Evolutionary conservation across 1,284 basidiomycete genomes (phyloP), one percentile per base, ranked within the genome.

Genomic region (Ceratobasidium sp.): DNA sequence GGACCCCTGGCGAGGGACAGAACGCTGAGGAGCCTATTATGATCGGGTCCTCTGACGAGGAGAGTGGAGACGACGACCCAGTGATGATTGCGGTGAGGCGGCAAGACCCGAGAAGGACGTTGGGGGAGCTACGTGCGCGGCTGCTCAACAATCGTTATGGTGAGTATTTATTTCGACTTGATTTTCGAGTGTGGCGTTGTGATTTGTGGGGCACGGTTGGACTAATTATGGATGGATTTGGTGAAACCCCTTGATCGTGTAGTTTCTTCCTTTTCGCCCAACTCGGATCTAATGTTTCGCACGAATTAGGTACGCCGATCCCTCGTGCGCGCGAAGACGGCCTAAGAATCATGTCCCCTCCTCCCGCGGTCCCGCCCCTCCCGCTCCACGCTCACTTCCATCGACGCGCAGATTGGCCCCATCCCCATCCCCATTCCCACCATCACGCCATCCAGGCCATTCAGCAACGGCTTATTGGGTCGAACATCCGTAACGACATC

Each of bases 11-110:
- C 38, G 61, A 44, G 28, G 71, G 71, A 5, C 61, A 52, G 12
- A 54, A 75, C 26, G 33, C 46, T 7, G 48, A 75, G 15, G 71
- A 75, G 28, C 46, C 71, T 15, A 75, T 75, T 23, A 65, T 75
- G 59, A 65, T 75, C 23, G 48, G 59, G 20, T 75, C 71, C 23
- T 64, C 59, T 13, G 71, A 75, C 26, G 71, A 75, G 1, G 71
- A 75, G 33, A 59, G 54, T 17, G 71, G 65, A 26, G 28, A 3
- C 26, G 44, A 4, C 20, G 12, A n/a, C 1, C 50, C 23, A 10
- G 23, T 46, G 33, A 33, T 33, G 33, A 33, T 4, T 4, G 33
- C 2, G 33, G 1, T 33, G 33, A 4, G 33, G 4, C 1, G 1
- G 4, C 33, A 4, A 33, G 33, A 33, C 33, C 2, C 1, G 33